Percentiles rank a stretch among this genome's conserved stretches.
Evolutionary conservation across 2,329 filamentous ascomycete genomes (phyloP).

Genomic region (Mariannaea sp.): DNA sequence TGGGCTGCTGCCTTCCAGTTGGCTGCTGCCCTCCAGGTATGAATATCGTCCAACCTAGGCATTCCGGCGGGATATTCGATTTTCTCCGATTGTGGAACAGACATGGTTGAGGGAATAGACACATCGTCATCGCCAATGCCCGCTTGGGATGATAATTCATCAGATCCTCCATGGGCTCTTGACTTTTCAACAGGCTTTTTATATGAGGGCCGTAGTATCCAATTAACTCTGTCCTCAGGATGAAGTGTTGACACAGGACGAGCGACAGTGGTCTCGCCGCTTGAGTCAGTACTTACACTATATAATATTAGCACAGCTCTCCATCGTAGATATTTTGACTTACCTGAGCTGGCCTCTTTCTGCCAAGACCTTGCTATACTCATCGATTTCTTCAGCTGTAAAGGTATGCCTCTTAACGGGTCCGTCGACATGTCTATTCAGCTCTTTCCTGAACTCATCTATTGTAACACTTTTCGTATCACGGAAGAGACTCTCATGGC

Average conservation of each 20-base stretch:
- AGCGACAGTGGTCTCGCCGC: not conserved
- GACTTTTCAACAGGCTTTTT: not conserved
- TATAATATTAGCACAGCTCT: slow-evolving; percentile 14
- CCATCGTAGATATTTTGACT: not conserved
- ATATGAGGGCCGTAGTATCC: slow-evolving; percentile 5
- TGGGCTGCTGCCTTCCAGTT: too few species aligned
- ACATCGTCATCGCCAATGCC: too few species aligned
- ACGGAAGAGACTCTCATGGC: slow-evolving; percentile 24
- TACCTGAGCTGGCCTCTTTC: slow-evolving; percentile 23
- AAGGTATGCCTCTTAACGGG: slow-evolving; percentile 33
- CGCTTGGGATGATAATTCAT: not conserved
- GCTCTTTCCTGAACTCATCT: slow-evolving; percentile 26
- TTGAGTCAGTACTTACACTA: slow-evolving; percentile 7
- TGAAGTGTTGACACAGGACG: slow-evolving; percentile 16
- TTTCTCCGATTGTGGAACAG: slow-evolving; percentile 15
- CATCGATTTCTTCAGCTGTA: slow-evolving; percentile 25
- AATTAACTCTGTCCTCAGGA: slow-evolving; percentile 32
- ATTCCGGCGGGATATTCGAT: slow-evolving; percentile 9
- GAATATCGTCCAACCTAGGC: slow-evolving; percentile 23
- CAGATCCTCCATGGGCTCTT: not conserved
- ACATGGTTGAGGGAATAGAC: slow-evolving; percentile 22
- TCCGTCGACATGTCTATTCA: slow-evolving; percentile 32
- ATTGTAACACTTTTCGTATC: slow-evolving; percentile 24
- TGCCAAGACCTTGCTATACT: slow-evolving; percentile 10
- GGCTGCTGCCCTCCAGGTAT: not conserved